A percentile compares a stretch with the other conserved stretches of the same genome.
Conservation (phyloP, 108 stramenopile species). For the Thalassiosira profunda region DNA sequence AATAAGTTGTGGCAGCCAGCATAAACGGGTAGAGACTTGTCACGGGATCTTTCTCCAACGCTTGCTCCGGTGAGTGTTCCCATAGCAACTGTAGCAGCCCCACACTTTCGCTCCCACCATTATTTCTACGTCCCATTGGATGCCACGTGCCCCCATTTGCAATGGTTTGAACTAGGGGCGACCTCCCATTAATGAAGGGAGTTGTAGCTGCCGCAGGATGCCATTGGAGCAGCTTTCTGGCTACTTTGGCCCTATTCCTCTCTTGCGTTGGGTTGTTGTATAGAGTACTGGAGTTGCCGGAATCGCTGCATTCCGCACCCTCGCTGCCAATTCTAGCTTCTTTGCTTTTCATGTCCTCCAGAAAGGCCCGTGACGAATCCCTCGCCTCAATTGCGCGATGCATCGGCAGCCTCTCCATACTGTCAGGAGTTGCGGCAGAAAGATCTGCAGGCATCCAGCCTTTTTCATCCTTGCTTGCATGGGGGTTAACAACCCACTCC, state of each 20-base stretch:
- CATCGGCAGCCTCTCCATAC: conserved; percentile 17
- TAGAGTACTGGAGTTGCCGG: neutral
- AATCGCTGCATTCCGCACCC: neutral
- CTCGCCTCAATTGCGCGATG: conserved; percentile 28
- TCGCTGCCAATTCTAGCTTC: neutral
- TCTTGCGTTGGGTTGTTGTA: conserved; percentile 5
- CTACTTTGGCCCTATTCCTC: conserved; percentile 19
- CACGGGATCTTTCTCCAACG: conserved; percentile 41
- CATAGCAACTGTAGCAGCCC: conserved; percentile 27
- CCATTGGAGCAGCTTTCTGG: conserved; percentile 13
- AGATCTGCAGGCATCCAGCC: conserved; percentile 8
- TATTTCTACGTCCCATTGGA: neutral
- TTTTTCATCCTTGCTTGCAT: neutral
- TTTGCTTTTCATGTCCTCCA: neutral
- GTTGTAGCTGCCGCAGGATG: conserved; percentile 19
- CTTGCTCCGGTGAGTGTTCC: conserved; percentile 9
- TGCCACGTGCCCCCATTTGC: conserved; percentile 24
- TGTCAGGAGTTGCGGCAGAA: conserved; percentile 18
- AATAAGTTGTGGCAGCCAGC: conserved; percentile 52
- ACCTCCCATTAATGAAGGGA: conserved; percentile 23
- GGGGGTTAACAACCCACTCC: conserved; percentile 18
- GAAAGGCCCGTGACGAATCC: neutral
- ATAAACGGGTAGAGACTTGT: conserved; percentile 71
- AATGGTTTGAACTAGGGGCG: conserved; percentile 27
- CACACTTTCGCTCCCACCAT: neutral